These are phyloP conservation scores for Flaveria bidentis DNA, from an alignment of 129 eudicot species.

Conservation along the genomic window DNA sequence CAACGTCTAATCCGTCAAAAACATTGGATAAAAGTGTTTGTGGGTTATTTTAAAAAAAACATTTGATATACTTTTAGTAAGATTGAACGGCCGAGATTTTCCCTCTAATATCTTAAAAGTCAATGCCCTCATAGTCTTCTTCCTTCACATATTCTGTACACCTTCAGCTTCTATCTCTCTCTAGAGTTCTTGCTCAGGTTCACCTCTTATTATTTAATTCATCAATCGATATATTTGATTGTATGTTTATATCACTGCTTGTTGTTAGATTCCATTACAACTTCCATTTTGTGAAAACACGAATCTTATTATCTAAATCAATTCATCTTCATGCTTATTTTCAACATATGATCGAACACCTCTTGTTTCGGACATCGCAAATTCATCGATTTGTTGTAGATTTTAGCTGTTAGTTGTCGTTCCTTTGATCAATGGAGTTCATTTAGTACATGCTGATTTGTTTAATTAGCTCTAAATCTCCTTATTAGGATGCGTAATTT, in stretches of 20 bases:
- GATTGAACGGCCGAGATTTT: constrained; percentile 31
- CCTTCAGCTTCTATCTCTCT: constrained; percentile 16
- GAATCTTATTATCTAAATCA: not conserved
- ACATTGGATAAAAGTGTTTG: too few species aligned
- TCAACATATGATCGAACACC: constrained; percentile 1
- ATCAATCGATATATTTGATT: constrained; percentile 9
- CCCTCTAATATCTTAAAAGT: constrained; percentile 20
- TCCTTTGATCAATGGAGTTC: constrained; percentile 11
- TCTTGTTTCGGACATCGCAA: not conserved
- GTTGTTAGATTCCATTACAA: not conserved
- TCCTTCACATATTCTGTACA: constrained; percentile 3
- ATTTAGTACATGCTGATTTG: not conserved
- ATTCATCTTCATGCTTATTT: not conserved
- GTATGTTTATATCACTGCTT: not conserved
- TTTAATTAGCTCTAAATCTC: constrained; percentile 10
- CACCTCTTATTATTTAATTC: not conserved
- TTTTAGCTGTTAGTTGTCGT: constrained; percentile 19
- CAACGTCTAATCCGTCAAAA: too few species aligned
- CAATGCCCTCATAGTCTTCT: constrained; percentile 18
- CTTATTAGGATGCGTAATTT: not conserved
- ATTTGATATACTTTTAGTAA: not conserved
- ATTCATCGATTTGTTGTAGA: not conserved
- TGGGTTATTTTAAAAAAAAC: too few species aligned
- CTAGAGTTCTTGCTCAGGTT: constrained; percentile 43
- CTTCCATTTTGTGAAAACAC: not conserved